phyloP scores from a whole-genome alignment of 805 yeast species.

The Saccharomycopsis malanga region DNA sequence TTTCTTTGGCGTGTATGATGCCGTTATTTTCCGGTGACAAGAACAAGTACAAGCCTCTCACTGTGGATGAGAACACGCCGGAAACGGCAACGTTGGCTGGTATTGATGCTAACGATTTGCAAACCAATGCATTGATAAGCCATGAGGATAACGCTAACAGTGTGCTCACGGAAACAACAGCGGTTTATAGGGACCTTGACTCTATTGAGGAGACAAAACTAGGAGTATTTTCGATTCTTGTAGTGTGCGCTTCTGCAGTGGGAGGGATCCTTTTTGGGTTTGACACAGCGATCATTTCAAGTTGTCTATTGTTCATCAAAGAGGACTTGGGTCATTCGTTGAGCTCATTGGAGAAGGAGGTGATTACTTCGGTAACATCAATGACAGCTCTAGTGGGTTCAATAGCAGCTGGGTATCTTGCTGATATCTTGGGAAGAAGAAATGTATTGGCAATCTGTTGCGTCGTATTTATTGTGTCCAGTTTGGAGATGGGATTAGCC shows the following conservation, averaged over 20 bases:
- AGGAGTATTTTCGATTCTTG: conserved; percentile 21
- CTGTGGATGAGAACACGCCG: no score
- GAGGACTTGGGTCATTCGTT: conserved; percentile 31
- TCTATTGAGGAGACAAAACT: conserved; percentile 20
- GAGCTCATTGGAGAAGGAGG: conserved; percentile 33
- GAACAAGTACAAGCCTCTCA: no score
- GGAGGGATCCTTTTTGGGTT: conserved; percentile 61
- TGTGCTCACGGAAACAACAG: conserved; percentile 2
- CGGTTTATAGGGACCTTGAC: conserved; percentile 12
- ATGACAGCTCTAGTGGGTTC: conserved; percentile 51
- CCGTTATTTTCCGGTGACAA: no score
- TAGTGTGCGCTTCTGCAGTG: conserved; percentile 37
- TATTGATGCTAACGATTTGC: no score
- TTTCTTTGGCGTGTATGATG: no score
- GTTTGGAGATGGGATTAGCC: conserved; percentile 41
- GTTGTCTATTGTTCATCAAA: conserved; percentile 46
- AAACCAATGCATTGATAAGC: not conserved
- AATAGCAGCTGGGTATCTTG: conserved; percentile 40
- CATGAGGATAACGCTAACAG: not conserved
- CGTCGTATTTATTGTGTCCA: conserved; percentile 40
- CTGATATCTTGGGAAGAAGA: conserved; percentile 44
- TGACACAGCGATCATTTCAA: conserved; percentile 59
- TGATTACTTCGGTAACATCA: conserved; percentile 40
- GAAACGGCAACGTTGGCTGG: no score
- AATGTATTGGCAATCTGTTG: conserved; percentile 36